A percentile compares a stretch with the other conserved stretches of the same genome.
Evolutionary conservation across 2,329 filamentous ascomycete genomes (phyloP).

Genomic region (Zymoseptoria crescenta): DNA sequence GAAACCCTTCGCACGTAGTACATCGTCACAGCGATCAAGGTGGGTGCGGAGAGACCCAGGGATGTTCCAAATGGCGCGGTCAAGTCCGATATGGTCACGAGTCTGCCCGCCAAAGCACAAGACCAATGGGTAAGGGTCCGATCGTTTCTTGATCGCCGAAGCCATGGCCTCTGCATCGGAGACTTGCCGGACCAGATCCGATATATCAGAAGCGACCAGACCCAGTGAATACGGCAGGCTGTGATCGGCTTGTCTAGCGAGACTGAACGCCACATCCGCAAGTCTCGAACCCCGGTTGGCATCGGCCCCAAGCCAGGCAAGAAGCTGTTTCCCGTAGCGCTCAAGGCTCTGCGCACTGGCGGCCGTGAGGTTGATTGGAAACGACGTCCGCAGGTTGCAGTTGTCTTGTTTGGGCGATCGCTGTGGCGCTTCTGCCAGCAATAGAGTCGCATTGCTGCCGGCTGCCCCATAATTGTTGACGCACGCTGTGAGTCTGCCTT

Average conservation of each 20-base stretch:
- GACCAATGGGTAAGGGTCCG: background rate
- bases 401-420: background rate
- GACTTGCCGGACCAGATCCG: background rate
- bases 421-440: background rate
- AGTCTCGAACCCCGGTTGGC: background rate
- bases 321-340: background rate
- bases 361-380: background rate
- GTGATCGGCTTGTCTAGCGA: background rate
- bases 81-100: slow-evolving; percentile 3
- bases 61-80: slow-evolving; percentile 1
- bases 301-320: background rate
- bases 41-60: slow-evolving; percentile 2
- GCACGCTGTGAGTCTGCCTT: slow-evolving; percentile 1
- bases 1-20: slow-evolving; percentile 1
- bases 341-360: background rate
- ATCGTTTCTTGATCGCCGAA: background rate
- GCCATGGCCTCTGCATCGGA: background rate
- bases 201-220: background rate
- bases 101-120: slow-evolving; percentile 14
- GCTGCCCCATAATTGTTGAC: slow-evolving; percentile 35
- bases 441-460: slow-evolving; percentile 28
- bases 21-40: slow-evolving; percentile 7
- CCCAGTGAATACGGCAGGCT: background rate
- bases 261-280: background rate
- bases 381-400: background rate